Base-by-base conservation (phyloP, 495 filamentous ascomycete genomes). In the Hypoxylon lienhwacheense region DNA sequence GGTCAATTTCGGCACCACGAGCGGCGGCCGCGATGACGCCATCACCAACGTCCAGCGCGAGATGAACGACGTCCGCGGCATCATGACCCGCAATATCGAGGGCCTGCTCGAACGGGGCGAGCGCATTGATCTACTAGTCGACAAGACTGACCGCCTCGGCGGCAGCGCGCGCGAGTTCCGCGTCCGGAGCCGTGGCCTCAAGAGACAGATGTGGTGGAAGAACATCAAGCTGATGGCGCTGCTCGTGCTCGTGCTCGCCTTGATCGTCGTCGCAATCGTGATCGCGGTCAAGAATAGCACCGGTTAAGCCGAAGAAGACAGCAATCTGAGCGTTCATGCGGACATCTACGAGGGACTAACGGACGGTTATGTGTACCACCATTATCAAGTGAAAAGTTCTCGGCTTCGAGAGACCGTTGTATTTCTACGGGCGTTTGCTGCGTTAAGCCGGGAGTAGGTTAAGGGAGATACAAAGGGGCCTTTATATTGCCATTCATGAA, bases 41-140 rank as follows among this genome's bases (percentile, higher is more conserved):
- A 83, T 98, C 14, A 75, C 79, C 28, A 91, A 87, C 45, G 91
- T 85, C 22, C 85, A 88, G 66, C 75, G 79, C 20, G 95, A 97
- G 75, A 97, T 99, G 61, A 91, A 96, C 47, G 89, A 87, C 55
- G 93, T 96, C 32, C 77, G 87, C 35, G 90, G 91, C 22, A 96
- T 99, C 66, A 99, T 99, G 93, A 96, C 91, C 45, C 84, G 95
- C 75, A 99, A 97, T 71, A 99, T 99, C 60, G 93, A 99, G 81
- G 78, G 91, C 47, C 82, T 99, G 61, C 69, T 99, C 37, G 93
- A 99, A 80, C 76, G 93, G 2, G 93, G 93, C 12, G 93, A 97
- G 78, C 79, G 91, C 59, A 96, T 99, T 60, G 91, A 97, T 77
- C 66, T 96, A 65, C 75, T 99, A 47, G 91, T 99, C 22, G 91